Base-by-base conservation (phyloP, 768 basidiomycete genomes). In the Trametes villosa region DNA sequence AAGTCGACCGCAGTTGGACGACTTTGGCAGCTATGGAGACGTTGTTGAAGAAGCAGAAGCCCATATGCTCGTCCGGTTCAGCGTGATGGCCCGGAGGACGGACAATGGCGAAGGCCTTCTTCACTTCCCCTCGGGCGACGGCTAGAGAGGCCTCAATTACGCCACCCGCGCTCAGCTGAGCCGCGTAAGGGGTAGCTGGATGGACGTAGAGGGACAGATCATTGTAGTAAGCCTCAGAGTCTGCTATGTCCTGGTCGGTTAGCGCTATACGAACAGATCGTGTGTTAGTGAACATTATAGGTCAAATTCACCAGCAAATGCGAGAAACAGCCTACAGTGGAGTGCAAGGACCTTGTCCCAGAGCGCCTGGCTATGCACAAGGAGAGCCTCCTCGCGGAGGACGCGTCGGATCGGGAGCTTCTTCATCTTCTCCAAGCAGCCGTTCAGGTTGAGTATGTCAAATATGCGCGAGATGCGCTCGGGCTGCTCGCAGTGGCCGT, bases 21-120 rank as follows among this genome's bases (percentile, higher is more conserved):
- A 94, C 91, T 68, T 86, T 85, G 20, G 93, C 84, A 1, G 96
- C 96, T 17, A 99, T 91, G 0, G 97, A 90, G 33, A 96, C 95
- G 70, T 99, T 99, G 74, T 99, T 99, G 78, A 95, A 97, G 79
- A 99, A 97, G 75, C 97, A 98, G 74, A 99, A 99, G 1, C 97
- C 97, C 96, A 98, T 98, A 64, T 94, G 92, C 71, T 96, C 91
- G 65, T 97, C 93, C 5, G 97, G 97, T 71, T 99, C 97, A 7
- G 97, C 96, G 70, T 99, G 97, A 72, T 99, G 97, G 0, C 97
- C 97, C 0, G 97, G 97, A 13, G 97, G 97, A 53, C 97, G 85
- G 34, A 98, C 96, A 62, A 98, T 93, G 2, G 97, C 97, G 71
- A 99, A 90, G 0, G 91, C 82, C 73, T 96, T 98, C 68, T 89